A percentile compares a stretch with the other conserved stretches of the same genome.
Evolutionary conservation across 2,329 filamentous ascomycete genomes (phyloP).

Genomic region (Neurospora crassa): DNA sequence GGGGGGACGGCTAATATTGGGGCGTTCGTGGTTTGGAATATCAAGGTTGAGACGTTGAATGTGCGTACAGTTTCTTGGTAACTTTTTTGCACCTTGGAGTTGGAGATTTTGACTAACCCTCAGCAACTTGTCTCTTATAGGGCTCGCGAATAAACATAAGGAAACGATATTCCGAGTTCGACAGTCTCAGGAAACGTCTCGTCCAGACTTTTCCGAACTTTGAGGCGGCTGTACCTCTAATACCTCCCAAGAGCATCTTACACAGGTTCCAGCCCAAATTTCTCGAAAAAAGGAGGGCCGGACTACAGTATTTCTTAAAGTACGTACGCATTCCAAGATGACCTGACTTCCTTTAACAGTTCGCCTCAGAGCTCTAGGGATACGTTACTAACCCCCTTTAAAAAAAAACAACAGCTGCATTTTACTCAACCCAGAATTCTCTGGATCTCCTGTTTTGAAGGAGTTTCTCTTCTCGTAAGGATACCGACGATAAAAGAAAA

Average conservation of each 20-base stretch:
- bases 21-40: conserved; percentile 95
- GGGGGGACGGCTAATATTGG: conserved; percentile 52
- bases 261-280: conserved; percentile 79
- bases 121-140: conserved; percentile 23
- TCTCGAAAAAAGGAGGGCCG: conserved; percentile 71
- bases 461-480: conserved; percentile 72
- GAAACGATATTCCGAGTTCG: conserved; percentile 88
- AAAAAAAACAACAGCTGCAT: conserved; percentile 56
- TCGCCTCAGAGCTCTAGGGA: conserved; percentile 10
- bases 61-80: conserved; percentile 37
- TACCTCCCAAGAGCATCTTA: conserved; percentile 86
- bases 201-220: conserved; percentile 76
- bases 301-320: conserved; percentile 90
- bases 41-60: conserved; percentile 74
- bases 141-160: conserved; percentile 52
- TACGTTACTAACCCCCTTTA: conserved; percentile 12
- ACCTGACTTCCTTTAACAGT: neutral
- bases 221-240: conserved; percentile 71
- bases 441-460: conserved; percentile 80
- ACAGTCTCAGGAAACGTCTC: conserved; percentile 66
- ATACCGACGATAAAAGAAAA: neutral
- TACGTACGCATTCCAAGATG: conserved; percentile 35
- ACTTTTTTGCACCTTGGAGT: neutral
- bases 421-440: conserved; percentile 86
- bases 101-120: conserved; percentile 1